Evolutionary conservation across 768 basidiomycete genomes (phyloP).

Genomic region (Cytidiella melzeri): DNA sequence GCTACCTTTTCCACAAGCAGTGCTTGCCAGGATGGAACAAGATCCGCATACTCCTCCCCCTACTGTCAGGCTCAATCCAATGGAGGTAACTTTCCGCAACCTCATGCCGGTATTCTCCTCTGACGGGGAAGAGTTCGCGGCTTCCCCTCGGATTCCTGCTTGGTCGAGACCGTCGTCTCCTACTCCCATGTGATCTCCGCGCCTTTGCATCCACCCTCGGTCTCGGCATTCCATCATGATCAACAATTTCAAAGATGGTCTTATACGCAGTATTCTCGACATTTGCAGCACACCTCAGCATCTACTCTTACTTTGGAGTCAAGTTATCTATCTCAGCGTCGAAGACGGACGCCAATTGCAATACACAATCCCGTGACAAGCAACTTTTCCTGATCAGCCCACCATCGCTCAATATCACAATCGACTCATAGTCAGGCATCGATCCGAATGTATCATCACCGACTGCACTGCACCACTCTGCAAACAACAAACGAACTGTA

Average conservation of each 20-base stretch:
- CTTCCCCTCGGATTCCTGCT: neutral
- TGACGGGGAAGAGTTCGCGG: neutral
- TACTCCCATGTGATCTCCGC: constrained; percentile 6
- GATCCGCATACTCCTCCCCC: constrained; percentile 31
- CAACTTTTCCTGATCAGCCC: neutral
- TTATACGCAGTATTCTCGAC: neutral
- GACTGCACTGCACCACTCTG: neutral
- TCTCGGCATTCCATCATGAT: neutral
- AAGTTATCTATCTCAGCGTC: neutral
- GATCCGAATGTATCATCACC: neutral
- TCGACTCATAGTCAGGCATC: neutral
- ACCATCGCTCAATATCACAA: neutral
- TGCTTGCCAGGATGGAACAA: constrained; percentile 2
- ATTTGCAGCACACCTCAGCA: neutral
- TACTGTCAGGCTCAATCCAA: constrained; percentile 35
- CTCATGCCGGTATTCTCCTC: constrained; percentile 53
- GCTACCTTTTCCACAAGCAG: neutral
- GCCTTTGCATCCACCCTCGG: neutral
- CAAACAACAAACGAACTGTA: neutral
- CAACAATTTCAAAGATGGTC: neutral
- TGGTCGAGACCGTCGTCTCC: constrained; percentile 1
- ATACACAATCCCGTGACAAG: neutral
- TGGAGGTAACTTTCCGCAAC: constrained; percentile 46
- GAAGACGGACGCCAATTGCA: neutral
- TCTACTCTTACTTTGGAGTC: neutral